Conservation (phyloP, 106 monocot species). For the Allium fistulosum region DNA sequence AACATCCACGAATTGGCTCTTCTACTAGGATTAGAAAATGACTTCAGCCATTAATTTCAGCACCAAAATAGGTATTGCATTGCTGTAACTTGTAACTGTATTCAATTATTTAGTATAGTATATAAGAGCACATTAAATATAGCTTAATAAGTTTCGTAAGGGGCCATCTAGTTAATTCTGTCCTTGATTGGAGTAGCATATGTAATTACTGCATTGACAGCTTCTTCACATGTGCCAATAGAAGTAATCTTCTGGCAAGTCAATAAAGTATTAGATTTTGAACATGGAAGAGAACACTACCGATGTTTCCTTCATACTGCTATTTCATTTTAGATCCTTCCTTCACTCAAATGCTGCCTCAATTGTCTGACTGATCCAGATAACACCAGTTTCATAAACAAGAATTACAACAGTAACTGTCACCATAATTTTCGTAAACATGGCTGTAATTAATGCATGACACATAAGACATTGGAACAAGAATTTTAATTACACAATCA, state of each 20-base stretch:
- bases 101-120: too few relatives aligned
- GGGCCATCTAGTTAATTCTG: not conserved
- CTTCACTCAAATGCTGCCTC: not conserved
- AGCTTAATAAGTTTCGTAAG: not conserved
- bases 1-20: too few relatives aligned
- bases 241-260: not conserved
- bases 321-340: not conserved
- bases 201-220: conserved; percentile 6
- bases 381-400: not conserved
- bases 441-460: too few relatives aligned
- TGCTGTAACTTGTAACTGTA: too few relatives aligned
- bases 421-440: not conserved
- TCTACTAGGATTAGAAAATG: too few relatives aligned
- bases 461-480: too few relatives aligned
- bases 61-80: too few relatives aligned
- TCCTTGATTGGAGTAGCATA: conserved; percentile 1
- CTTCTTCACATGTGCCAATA: not conserved
- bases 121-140: too few relatives aligned
- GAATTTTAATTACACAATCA: too few relatives aligned
- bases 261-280: not conserved
- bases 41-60: too few relatives aligned
- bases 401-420: not conserved
- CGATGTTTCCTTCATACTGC: not conserved
- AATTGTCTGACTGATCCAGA: not conserved
- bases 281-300: not conserved